Base-by-base conservation (phyloP, 2,329 filamentous ascomycete species). In the Dactylellina sp. region DNA sequence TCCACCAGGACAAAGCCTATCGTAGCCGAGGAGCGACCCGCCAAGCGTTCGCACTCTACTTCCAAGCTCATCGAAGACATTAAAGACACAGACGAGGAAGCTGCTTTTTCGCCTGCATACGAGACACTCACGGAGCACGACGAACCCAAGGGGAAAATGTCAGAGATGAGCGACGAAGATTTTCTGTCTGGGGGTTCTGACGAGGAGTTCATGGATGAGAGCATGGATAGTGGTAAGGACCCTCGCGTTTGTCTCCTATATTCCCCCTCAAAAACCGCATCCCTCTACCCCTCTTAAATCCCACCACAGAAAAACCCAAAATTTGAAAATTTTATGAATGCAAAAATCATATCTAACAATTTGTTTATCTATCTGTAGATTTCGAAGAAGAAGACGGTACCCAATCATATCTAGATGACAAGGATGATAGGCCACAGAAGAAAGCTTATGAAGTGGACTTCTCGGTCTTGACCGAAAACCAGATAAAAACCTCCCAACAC, bases 401-500 rank as follows among this genome's bases (percentile, higher is more conserved):
- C 35, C 87, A 85, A 22, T n/a, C n/a, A n/a, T 90, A 89, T 75
- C 84, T 86, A 2, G 86, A 91, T 78, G 88, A 90, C 75, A 90
- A 95, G 76, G 84, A 91, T 14, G 84, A 88, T 75, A 90, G 89
- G 77, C 89, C 90, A 75, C 88, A 87, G 78, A 89, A 86, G 78
- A 89, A 90, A 65, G 85, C 91, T 0, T 96, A 93, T 80, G 89
- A 97, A 80, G 89, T 97, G 64, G 89, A 91, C 39, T 97, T 88
- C 84, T 92, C 89, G 77, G 91, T 98, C 32, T 89, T 90, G 79
- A 87, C 88, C 75, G 93, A 95, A 0, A 80, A 82, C 53, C 92
- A 97, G 79, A 96, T 99, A 66, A 89, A 95, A 80, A 85, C 83
- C 35, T 91, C 96, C 79, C 95, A 99, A 81, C 88, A 93, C 78